Conservation (phyloP, 2,329 filamentous ascomycete species). For the Didymella pinodella region DNA sequence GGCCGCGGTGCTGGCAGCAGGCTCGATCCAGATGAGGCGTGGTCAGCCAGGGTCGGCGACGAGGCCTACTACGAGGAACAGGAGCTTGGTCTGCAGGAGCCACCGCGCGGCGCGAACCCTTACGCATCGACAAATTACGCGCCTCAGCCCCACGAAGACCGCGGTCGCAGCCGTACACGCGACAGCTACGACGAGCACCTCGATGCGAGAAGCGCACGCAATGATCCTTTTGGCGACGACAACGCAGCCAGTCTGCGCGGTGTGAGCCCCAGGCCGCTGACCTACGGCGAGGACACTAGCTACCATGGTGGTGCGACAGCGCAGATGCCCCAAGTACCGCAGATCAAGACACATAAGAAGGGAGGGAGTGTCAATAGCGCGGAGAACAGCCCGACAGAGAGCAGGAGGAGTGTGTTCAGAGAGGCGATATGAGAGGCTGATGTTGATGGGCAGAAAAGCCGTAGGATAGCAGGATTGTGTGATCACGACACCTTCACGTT, state of each 20-base stretch:
- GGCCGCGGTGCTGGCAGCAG: slow-evolving; percentile 61
- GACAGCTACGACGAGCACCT: slow-evolving; percentile 51
- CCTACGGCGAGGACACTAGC: slow-evolving; percentile 59
- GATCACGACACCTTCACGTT: slow-evolving; percentile 17
- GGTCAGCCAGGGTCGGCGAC: slow-evolving; percentile 80
- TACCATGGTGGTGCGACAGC: slow-evolving; percentile 50
- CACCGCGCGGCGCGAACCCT: slow-evolving; percentile 49
- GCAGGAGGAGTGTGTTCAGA: slow-evolving; percentile 71
- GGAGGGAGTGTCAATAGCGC: slow-evolving; percentile 43
- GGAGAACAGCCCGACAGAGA: slow-evolving; percentile 68
- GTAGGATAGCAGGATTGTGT: neutral
- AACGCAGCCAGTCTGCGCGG: slow-evolving; percentile 64
- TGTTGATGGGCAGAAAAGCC: neutral
- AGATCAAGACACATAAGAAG: slow-evolving; percentile 38
- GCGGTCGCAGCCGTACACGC: slow-evolving; percentile 59
- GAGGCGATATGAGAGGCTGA: slow-evolving; percentile 66
- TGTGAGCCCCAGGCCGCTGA: slow-evolving; percentile 75
- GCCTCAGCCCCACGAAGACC: slow-evolving; percentile 38
- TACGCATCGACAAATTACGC: slow-evolving; percentile 37
- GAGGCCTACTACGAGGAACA: slow-evolving; percentile 83
- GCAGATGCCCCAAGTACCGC: slow-evolving; percentile 50
- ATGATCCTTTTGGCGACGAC: slow-evolving; percentile 53
- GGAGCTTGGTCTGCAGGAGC: slow-evolving; percentile 68
- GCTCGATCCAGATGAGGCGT: slow-evolving; percentile 83
- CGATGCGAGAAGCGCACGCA: slow-evolving; percentile 40